Evolutionary conservation across 2,329 filamentous ascomycete species (phyloP).

Genomic region (Colletotrichum caudatum): DNA sequence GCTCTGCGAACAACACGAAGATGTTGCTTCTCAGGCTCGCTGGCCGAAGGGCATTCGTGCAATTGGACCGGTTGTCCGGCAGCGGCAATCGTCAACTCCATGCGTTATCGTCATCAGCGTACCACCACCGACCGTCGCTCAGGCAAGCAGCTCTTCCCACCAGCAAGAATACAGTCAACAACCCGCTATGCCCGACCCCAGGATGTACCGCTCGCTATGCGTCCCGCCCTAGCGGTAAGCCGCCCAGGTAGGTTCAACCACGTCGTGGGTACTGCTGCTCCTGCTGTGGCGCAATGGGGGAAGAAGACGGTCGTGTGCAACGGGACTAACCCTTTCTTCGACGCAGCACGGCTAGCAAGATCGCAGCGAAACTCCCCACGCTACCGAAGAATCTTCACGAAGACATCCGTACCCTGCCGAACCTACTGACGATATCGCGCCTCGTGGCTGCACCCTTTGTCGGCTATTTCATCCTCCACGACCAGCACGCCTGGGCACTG

Average conservation of each 20-base stretch:
- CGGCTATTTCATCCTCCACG: constrained; percentile 88
- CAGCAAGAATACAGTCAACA: background rate
- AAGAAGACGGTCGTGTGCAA: background rate
- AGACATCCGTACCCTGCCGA: constrained; percentile 97
- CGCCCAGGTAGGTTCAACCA: background rate
- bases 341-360: constrained; percentile 18
- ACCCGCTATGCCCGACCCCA: background rate
- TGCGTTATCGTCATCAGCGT: constrained; percentile 5
- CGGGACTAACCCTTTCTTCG: constrained; percentile 1
- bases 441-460: constrained; percentile 85
- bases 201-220: constrained; percentile 17
- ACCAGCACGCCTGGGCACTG: constrained; percentile 82
- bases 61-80: constrained; percentile 5
- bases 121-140: background rate
- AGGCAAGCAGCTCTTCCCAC: constrained; percentile 3
- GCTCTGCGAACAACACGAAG: constrained; percentile 13
- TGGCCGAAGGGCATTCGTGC: constrained; percentile 15
- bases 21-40: constrained; percentile 25
- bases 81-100: constrained; percentile 4
- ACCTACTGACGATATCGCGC: constrained; percentile 89
- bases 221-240: constrained; percentile 16
- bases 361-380: constrained; percentile 26
- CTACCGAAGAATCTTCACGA: constrained; percentile 66
- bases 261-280: background rate
- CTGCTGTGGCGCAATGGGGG: too few species aligned